Base-by-base conservation (phyloP, 1,284 basidiomycete species). In the Tilletia indica region DNA sequence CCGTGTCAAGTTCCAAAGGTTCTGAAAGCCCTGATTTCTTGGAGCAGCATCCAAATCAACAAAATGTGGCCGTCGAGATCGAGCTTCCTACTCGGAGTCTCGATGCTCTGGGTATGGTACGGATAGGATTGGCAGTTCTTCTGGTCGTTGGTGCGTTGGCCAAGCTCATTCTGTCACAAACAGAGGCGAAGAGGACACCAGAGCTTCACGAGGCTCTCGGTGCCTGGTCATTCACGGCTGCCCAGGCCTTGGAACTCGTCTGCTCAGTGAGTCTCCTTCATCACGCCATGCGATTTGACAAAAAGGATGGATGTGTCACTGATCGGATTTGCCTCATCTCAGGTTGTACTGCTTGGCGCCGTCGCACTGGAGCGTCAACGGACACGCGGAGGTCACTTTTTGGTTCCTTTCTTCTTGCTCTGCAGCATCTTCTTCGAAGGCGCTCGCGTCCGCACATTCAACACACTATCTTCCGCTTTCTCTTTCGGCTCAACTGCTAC, bases 361-460 rank as follows among this genome's bases (percentile, higher is more conserved):
- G 58, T 61, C n/a, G 14, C 25, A 12, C n/a, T 36, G 16, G 58
- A 61, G 34, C 58, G 58, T 36, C 19, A 61, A 36, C 12, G 58
- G 14, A 61, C 58, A 14, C n/a, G 31, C 9, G 64, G 64, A 14
- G 64, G 64, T 14, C 9, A 34, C 64, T 67, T 67, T 67, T 9
- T 67, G 14, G n/a, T 67, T 16, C 64, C 64, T 38, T 42, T 42
- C 16, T 67, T 67, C 38, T 38, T 67, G n/a, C 21, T 67, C 2
- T 31, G n/a, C 16, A 67, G 25, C 25, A 42, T 67, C 64, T 38
- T 67, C 14, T 67, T 67, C 3, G 64, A 67, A 12, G 64, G 31
- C 38, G 64, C 64, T 14, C 64, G 64, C 25, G 11, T 67, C 16
- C 64, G 64, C 14, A 67, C 64, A 16, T 67, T 38, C 36, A n/a